These are phyloP conservation scores for Penicillium samsonianum DNA, from an alignment of 495 filamentous ascomycete species.

Conservation along the genomic window DNA sequence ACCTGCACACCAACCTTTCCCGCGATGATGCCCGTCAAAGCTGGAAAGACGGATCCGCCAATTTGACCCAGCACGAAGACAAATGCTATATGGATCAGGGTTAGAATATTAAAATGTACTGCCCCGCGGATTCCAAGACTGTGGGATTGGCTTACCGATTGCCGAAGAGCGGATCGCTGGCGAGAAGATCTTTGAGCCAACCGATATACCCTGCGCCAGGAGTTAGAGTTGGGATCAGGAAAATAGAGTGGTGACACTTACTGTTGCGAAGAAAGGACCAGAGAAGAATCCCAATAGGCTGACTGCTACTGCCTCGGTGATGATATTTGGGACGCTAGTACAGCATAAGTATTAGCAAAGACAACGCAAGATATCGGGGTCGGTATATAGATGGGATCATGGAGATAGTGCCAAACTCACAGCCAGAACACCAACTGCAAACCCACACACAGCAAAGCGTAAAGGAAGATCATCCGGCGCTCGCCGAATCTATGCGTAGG, in stretches of 20 bases:
- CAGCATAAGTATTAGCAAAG: neutral
- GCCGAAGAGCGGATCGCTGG: constrained; percentile 32
- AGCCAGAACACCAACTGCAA: constrained; percentile 38
- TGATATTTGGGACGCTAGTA: constrained; percentile 34
- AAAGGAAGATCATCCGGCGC: constrained; percentile 35
- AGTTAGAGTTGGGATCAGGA: neutral
- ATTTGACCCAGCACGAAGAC: constrained; percentile 36
- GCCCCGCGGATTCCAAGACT: neutral
- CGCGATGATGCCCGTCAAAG: constrained; percentile 32
- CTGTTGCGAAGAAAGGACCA: constrained; percentile 38
- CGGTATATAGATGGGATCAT: neutral
- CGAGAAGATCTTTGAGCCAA: constrained; percentile 32
- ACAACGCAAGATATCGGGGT: neutral
- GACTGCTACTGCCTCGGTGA: constrained; percentile 37
- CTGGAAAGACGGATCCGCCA: constrained; percentile 32
- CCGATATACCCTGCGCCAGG: constrained; percentile 30
- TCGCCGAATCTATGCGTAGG: constrained; percentile 34
- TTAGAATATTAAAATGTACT: neutral
- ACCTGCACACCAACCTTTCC: constrained; percentile 30
- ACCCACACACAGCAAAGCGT: constrained; percentile 31
- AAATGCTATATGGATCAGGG: constrained; percentile 16
- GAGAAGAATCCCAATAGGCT: constrained; percentile 34
- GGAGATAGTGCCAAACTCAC: constrained; percentile 17
- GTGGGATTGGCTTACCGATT: constrained; percentile 17
- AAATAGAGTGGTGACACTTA: constrained; percentile 5